Conservation (phyloP, 768 basidiomycete species). For the Pholiota conissans region DNA sequence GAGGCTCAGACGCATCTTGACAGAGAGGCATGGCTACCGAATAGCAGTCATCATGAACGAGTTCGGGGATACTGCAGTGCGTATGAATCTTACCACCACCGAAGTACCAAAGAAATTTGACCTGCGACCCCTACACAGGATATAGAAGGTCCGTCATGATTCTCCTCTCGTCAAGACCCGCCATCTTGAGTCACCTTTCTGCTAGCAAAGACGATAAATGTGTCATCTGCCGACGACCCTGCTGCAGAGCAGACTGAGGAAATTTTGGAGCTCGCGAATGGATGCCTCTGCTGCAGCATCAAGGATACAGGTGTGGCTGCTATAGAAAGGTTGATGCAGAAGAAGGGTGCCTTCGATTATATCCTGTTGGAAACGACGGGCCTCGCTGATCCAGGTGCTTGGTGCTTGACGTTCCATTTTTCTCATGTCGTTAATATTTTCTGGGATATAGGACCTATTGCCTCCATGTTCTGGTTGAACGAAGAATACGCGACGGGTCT, state of each 20-base stretch:
- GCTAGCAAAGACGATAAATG: constrained; percentile 83
- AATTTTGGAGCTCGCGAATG: constrained; percentile 91
- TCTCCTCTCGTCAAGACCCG: neutral
- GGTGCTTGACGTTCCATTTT: constrained; percentile 8
- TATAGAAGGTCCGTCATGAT: constrained; percentile 73
- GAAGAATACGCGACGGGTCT: constrained; percentile 75
- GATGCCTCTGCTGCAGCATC: constrained; percentile 98
- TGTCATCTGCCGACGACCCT: constrained; percentile 67
- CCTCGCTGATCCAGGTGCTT: constrained; percentile 86
- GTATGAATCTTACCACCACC: constrained; percentile 24
- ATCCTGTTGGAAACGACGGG: constrained; percentile 96
- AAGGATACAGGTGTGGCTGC: constrained; percentile 92
- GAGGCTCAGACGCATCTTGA: constrained; percentile 73
- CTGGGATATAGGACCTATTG: constrained; percentile 65
- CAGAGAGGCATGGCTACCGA: constrained; percentile 89
- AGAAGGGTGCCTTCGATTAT: constrained; percentile 89
- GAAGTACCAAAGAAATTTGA: neutral
- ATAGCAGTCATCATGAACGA: constrained; percentile 99
- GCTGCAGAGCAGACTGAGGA: constrained; percentile 72
- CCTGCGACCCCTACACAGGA: constrained; percentile 47
- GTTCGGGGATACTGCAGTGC: constrained; percentile 92
- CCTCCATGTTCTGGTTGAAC: constrained; percentile 85
- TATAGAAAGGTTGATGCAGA: constrained; percentile 88
- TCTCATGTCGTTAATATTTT: neutral
- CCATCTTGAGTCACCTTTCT: neutral